phyloP scores from a whole-genome alignment of 2,329 filamentous ascomycete species.

The Xylariaceae sp. region DNA sequence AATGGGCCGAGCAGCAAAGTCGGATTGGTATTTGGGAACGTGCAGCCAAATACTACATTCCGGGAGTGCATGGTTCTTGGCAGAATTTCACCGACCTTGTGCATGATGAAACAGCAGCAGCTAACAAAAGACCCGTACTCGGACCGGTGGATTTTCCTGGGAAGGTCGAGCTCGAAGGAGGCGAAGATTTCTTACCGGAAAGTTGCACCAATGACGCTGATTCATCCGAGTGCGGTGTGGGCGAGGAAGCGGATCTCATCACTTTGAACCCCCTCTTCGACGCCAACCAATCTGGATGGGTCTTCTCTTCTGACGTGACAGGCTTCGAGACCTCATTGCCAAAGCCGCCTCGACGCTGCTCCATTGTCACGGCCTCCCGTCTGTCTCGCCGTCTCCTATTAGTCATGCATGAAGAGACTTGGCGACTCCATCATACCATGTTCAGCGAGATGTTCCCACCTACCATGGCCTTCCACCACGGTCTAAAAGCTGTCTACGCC shows the following conservation, averaged over 20 bases:
- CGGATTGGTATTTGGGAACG: slow-evolving; percentile 75
- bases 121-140: slow-evolving; percentile 58
- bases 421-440: slow-evolving; percentile 64
- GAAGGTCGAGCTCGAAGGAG: slow-evolving; percentile 43
- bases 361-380: slow-evolving; percentile 68
- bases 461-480: slow-evolving; percentile 66
- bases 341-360: slow-evolving; percentile 62
- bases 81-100: slow-evolving; percentile 67
- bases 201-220: slow-evolving; percentile 53
- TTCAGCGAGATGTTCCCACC: slow-evolving; percentile 79
- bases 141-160: slow-evolving; percentile 58
- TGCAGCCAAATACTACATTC: slow-evolving; percentile 72
- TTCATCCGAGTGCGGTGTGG: slow-evolving; percentile 57
- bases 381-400: slow-evolving; percentile 62
- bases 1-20: slow-evolving; percentile 65
- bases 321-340: slow-evolving; percentile 55
- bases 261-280: slow-evolving; percentile 76
- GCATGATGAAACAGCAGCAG: slow-evolving; percentile 53
- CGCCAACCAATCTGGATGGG: slow-evolving; percentile 66
- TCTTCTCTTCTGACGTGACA: slow-evolving; percentile 66
- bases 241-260: slow-evolving; percentile 71
- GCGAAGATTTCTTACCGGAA: slow-evolving; percentile 53
- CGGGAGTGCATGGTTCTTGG: slow-evolving; percentile 65
- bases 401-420: slow-evolving; percentile 73
- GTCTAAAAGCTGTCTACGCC: slow-evolving; percentile 73